Percentiles rank a stretch among this genome's conserved stretches.
Conservation (phyloP, 768 basidiomycete genomes). For the Leccinum longicurvipes region DNA sequence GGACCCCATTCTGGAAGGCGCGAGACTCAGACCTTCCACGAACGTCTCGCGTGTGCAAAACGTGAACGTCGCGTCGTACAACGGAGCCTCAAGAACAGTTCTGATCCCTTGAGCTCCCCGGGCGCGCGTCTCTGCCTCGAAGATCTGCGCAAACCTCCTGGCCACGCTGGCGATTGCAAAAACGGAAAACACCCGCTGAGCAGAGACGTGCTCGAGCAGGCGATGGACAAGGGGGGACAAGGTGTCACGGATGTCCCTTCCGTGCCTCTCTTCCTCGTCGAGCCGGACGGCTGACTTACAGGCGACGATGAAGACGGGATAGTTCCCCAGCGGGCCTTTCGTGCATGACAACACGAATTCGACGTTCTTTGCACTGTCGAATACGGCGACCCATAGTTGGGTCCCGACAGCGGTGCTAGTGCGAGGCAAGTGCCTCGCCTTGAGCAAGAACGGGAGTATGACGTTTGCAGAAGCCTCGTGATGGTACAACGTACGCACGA, state of each 20-base stretch:
- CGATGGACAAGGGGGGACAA: constrained; percentile 10
- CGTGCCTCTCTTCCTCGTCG: constrained; percentile 7
- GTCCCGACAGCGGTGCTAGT: neutral
- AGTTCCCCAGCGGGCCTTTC: constrained; percentile 49
- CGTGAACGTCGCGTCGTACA: constrained; percentile 61
- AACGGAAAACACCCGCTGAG: constrained; percentile 43
- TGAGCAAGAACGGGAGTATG: constrained; percentile 38
- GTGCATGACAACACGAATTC: constrained; percentile 55
- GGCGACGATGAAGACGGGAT: constrained; percentile 48
- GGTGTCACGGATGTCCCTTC: constrained; percentile 3
- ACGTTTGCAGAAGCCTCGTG: constrained; percentile 38
- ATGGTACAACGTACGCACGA: constrained; percentile 29
- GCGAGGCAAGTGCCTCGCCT: constrained; percentile 15
- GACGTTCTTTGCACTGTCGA: constrained; percentile 14
- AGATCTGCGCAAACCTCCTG: constrained; percentile 43
- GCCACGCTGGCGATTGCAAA: constrained; percentile 54
- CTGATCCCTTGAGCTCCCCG: constrained; percentile 19
- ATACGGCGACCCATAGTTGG: constrained; percentile 34
- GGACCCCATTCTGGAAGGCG: neutral
- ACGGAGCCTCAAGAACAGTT: constrained; percentile 36
- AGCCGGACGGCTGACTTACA: constrained; percentile 15
- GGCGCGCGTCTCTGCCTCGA: constrained; percentile 33
- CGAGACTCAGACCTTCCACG: neutral
- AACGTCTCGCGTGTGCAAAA: constrained; percentile 50
- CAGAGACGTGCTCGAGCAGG: constrained; percentile 10